Evolutionary conservation across 179 eudicot genomes (phyloP).

Genomic region (Pouteria campechiana): DNA sequence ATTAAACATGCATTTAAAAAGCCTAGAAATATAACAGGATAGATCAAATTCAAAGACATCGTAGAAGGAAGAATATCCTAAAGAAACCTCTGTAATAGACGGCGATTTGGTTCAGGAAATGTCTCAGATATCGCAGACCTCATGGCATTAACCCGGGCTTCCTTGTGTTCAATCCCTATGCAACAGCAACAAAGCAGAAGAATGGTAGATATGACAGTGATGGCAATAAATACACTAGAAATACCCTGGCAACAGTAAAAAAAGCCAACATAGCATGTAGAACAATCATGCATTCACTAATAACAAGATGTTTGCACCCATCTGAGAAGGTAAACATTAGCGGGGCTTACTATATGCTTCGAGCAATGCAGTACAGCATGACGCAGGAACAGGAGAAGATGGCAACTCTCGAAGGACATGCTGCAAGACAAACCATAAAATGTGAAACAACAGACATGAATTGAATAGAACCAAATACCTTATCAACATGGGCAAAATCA

Average conservation of each 20-base stretch:
- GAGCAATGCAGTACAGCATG: conserved; percentile 90
- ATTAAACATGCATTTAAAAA: too few relatives aligned
- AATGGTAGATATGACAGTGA: neutral
- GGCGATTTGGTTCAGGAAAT: conserved; percentile 94
- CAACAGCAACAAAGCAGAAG: conserved; percentile 6
- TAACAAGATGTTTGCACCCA: neutral
- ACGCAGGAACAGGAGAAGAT: conserved; percentile 98
- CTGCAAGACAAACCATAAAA: conserved; percentile 31
- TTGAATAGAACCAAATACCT: conserved; percentile 1
- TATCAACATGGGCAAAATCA: conserved; percentile 1
- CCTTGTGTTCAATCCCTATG: conserved; percentile 65
- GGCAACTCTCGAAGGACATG: conserved; percentile 97
- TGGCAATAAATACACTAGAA: neutral
- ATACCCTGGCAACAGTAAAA: neutral
- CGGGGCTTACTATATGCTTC: conserved; percentile 90
- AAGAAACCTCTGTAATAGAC: conserved; percentile 81
- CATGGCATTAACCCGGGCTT: conserved; percentile 71
- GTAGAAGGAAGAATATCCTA: too few relatives aligned
- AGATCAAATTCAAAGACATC: too few relatives aligned
- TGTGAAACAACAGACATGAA: conserved; percentile 1
- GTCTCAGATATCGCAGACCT: conserved; percentile 79
- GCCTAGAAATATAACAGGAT: too few relatives aligned
- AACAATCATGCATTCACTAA: neutral
- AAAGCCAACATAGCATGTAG: neutral
- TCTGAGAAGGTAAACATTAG: neutral